These are phyloP conservation scores for Wickerhamomyces alni DNA, from an alignment of 805 yeast genomes.

Conservation along the genomic window DNA sequence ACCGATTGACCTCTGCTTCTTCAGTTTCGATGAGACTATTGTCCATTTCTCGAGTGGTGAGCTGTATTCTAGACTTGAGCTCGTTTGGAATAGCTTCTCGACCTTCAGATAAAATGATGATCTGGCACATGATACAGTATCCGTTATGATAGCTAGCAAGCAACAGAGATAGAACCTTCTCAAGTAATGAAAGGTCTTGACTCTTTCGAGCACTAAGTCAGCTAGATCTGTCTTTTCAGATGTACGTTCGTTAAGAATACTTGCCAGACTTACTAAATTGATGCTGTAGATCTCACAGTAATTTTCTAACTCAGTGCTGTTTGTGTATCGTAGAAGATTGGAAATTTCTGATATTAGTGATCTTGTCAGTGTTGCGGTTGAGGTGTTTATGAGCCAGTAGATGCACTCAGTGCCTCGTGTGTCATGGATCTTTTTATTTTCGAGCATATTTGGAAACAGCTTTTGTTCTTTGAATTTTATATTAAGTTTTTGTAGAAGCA, in stretches of 20 bases:
- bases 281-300: conserved; percentile 40
- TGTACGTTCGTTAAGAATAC: conserved; percentile 7
- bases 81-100: conserved; percentile 4
- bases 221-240: conserved; percentile 12
- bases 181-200: conserved; percentile 30
- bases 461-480: conserved; percentile 25
- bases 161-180: conserved; percentile 39
- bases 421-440: neutral
- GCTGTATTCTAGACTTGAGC: neutral
- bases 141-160: conserved; percentile 28
- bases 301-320: conserved; percentile 30
- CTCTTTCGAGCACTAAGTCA: conserved; percentile 22
- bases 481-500: conserved; percentile 21
- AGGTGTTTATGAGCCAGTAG: conserved; percentile 20
- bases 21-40: neutral
- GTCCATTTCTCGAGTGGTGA: neutral
- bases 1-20: neutral
- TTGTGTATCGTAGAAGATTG: conserved; percentile 24
- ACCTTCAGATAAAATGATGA: conserved; percentile 8
- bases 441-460: conserved; percentile 16
- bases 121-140: conserved; percentile 16
- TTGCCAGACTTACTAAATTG: conserved; percentile 24
- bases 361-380: conserved; percentile 29
- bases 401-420: conserved; percentile 3
- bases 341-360: conserved; percentile 22